A percentile compares a stretch with the other conserved stretches of the same genome.
phyloP scores from a whole-genome alignment of 179 eudicot species.

The Beta macrorhiza region DNA sequence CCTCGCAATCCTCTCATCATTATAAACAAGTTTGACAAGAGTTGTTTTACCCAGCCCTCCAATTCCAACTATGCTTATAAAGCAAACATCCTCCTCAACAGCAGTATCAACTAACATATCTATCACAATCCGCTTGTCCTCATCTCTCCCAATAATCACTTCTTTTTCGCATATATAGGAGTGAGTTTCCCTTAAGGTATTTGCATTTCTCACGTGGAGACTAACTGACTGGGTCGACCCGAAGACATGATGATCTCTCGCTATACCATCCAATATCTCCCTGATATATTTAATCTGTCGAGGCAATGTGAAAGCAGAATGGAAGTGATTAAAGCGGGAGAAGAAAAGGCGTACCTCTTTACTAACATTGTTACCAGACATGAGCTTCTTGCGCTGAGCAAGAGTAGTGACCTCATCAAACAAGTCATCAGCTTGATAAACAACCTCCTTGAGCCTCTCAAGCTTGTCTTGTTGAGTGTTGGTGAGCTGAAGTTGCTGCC shows the following conservation, averaged over 20 bases:
- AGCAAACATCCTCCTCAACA: not conserved
- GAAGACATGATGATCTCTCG: not conserved
- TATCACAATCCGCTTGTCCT: conserved; percentile 20
- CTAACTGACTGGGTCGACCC: conserved; percentile 12
- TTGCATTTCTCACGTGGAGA: not conserved
- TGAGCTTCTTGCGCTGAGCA: not conserved
- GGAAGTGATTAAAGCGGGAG: not conserved
- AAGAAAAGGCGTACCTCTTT: not conserved
- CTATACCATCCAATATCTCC: conserved; percentile 18
- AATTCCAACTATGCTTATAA: conserved; percentile 24
- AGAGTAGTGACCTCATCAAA: not conserved
- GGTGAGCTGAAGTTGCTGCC: not conserved
- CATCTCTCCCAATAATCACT: conserved; percentile 33
- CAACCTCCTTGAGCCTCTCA: not conserved
- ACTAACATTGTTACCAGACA: not conserved
- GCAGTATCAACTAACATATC: conserved; percentile 3
- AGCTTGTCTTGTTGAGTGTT: not conserved
- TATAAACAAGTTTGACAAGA: conserved; percentile 24
- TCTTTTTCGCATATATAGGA: not conserved
- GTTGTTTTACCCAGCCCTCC: conserved; percentile 36
- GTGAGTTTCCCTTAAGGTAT: conserved; percentile 13
- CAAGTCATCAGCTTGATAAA: not conserved
- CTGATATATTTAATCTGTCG: no score
- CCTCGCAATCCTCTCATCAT: conserved; percentile 9
- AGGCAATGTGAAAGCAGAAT: no score